Conservation (phyloP, 805 yeast genomes). For the Ogataea parapolymorpha region DNA sequence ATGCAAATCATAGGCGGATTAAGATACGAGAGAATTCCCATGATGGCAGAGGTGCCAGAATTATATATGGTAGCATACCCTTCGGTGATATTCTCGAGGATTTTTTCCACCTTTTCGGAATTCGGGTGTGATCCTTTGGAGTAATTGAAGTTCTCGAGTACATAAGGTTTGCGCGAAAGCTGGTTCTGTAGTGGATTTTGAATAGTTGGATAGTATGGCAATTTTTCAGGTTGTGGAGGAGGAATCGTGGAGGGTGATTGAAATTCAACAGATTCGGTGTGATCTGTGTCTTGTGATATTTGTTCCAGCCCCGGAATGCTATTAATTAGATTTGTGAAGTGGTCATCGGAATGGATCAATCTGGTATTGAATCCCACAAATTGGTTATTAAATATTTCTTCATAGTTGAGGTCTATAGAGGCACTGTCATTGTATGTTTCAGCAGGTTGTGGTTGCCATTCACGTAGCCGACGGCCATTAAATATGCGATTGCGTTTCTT, state of each 20-base stretch:
- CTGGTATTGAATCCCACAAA: conserved; percentile 36
- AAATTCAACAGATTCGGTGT: background rate
- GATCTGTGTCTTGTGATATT: background rate
- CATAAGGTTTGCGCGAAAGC: conserved; percentile 19
- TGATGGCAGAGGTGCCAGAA: conserved; percentile 51
- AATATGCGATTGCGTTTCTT: conserved; percentile 29
- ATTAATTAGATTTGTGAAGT: conserved; percentile 18
- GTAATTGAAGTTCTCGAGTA: conserved; percentile 32
- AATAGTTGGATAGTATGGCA: conserved; percentile 26
- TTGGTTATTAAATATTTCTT: conserved; percentile 28
- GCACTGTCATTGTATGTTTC: background rate
- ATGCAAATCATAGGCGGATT: conserved; percentile 45
- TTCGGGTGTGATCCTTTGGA: conserved; percentile 46
- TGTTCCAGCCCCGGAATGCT: conserved; percentile 5
- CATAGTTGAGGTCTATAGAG: conserved; percentile 12
- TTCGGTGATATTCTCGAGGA: conserved; percentile 42
- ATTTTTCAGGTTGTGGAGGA: conserved; percentile 1
- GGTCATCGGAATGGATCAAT: conserved; percentile 36
- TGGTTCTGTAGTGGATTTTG: conserved; percentile 25
- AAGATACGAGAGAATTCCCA: conserved; percentile 44
- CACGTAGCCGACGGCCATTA: conserved; percentile 13
- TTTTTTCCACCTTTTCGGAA: conserved; percentile 44
- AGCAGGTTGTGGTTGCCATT: background rate
- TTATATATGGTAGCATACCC: conserved; percentile 46
- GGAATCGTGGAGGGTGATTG: background rate